Conservation (phyloP, 225 moss, liverwort and hornwort genomes). For the Sphagnum contortum region DNA sequence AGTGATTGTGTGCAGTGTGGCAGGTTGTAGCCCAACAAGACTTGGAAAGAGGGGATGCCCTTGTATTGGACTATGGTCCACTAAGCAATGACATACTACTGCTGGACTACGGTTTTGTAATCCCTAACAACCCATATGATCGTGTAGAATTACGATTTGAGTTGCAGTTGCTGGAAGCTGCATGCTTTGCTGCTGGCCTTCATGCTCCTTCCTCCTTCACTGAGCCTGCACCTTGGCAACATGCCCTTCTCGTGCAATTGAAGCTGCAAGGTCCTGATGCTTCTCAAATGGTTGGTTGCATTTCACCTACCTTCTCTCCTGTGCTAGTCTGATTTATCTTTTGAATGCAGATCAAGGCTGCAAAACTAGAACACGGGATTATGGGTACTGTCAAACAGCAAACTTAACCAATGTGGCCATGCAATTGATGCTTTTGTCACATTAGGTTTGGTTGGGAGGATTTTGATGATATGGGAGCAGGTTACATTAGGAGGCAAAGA, state of each 20-base stretch:
- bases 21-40: slow-evolving; percentile 55
- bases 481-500: slow-evolving; percentile 47
- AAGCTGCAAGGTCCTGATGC: slow-evolving; percentile 40
- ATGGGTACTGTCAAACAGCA: not conserved
- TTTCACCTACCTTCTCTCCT: not conserved
- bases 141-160: slow-evolving; percentile 45
- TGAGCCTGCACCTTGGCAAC: slow-evolving; percentile 47
- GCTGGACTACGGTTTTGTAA: slow-evolving; percentile 59
- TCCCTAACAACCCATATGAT: slow-evolving; percentile 51
- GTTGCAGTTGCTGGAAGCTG: slow-evolving; percentile 40
- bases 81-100: slow-evolving; percentile 59
- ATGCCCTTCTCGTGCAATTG: slow-evolving; percentile 33
- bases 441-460: not conserved
- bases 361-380: not conserved
- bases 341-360: not conserved
- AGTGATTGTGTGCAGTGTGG: not conserved
- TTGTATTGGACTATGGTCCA: slow-evolving; percentile 54
- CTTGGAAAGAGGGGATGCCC: slow-evolving; percentile 33
- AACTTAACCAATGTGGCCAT: not conserved
- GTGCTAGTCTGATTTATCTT: not conserved
- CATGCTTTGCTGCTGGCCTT: slow-evolving; percentile 35
- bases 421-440: not conserved
- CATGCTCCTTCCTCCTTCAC: slow-evolving; percentile 25
- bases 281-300: slow-evolving; percentile 26
- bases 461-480: slow-evolving; percentile 10